A percentile compares a stretch with the other conserved stretches of the same genome.
These are phyloP conservation scores for Melastoma candidum DNA, from an alignment of 441 rosid species.

Conservation along the genomic window DNA sequence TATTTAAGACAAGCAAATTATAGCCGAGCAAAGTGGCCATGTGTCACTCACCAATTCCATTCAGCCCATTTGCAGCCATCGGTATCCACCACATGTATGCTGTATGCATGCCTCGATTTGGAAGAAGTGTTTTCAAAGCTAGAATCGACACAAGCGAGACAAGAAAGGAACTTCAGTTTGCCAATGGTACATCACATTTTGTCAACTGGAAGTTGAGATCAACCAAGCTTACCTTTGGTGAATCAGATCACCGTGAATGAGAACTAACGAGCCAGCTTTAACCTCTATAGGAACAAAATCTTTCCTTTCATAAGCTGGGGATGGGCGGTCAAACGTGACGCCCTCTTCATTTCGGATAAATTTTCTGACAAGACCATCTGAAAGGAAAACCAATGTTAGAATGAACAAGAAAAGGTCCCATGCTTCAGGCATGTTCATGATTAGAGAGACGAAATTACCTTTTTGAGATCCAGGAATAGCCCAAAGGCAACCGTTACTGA, in stretches of 20 bases:
- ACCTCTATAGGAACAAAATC: conserved; percentile 83
- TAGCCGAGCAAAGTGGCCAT: neutral
- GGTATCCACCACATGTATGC: conserved; percentile 86
- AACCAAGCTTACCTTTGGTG: conserved; percentile 63
- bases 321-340: conserved; percentile 65
- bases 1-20: neutral
- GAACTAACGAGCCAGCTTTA: conserved; percentile 83
- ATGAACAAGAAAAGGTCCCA: neutral
- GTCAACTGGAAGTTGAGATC: neutral
- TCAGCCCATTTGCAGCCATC: conserved; percentile 88
- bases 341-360: conserved; percentile 75
- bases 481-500: conserved; percentile 85
- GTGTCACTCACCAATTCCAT: conserved; percentile 59
- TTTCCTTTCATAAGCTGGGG: conserved; percentile 65
- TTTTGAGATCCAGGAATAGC: conserved; percentile 95
- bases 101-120: conserved; percentile 92
- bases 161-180: too few relatives aligned
- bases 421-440: conserved; percentile 5
- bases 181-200: too few relatives aligned
- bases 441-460: conserved; percentile 29
- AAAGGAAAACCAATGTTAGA: conserved; percentile 5
- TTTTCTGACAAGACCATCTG: conserved; percentile 88
- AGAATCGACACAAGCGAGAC: conserved; percentile 8
- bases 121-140: conserved; percentile 83
- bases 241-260: conserved; percentile 83